phyloP scores from a whole-genome alignment of 2,329 filamentous ascomycete genomes.

The Microdochium paspali region DNA sequence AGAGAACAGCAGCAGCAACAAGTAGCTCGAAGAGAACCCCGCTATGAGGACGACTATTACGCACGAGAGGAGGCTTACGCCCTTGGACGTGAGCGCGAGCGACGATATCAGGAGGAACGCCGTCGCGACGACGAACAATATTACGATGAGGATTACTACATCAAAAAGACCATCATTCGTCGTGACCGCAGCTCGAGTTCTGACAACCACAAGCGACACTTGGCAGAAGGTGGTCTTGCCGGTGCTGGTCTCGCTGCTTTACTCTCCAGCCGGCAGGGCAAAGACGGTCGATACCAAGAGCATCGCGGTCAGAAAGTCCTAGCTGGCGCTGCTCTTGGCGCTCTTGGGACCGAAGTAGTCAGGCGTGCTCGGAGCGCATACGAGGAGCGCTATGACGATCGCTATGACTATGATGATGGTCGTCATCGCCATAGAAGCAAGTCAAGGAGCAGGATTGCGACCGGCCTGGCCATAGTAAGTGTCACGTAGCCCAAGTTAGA shows the following conservation, averaged over 20 bases:
- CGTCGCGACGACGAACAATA: conserved; percentile 23
- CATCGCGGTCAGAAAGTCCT: conserved; percentile 48
- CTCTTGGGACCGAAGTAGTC: conserved; percentile 51
- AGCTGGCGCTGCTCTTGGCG: conserved; percentile 53
- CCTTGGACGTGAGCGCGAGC: conserved; percentile 19
- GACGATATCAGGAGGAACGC: conserved; percentile 18
- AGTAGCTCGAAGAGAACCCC: conserved; percentile 20
- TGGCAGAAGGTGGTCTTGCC: conserved; percentile 56
- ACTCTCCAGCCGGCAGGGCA: conserved; percentile 42
- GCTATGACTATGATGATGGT: conserved; percentile 22
- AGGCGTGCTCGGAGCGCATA: conserved; percentile 53
- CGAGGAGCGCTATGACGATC: conserved; percentile 36
- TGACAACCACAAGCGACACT: conserved; percentile 43
- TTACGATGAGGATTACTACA: conserved; percentile 36
- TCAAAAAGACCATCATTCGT: conserved; percentile 34
- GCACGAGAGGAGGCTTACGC: conserved; percentile 22
- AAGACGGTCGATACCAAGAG: conserved; percentile 37
- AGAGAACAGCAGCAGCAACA: conserved; percentile 30
- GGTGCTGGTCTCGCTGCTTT: conserved; percentile 54
- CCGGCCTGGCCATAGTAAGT: conserved; percentile 48
- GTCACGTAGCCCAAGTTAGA: background rate
- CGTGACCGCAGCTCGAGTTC: conserved; percentile 41
- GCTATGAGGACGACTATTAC: conserved; percentile 40
- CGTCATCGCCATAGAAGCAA: conserved; percentile 26
- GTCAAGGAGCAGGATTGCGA: conserved; percentile 39